Evolutionary conservation across 1,284 basidiomycete genomes (phyloP), one percentile per base, ranked within the genome.

Genomic region (Malassezia obtusa): DNA sequence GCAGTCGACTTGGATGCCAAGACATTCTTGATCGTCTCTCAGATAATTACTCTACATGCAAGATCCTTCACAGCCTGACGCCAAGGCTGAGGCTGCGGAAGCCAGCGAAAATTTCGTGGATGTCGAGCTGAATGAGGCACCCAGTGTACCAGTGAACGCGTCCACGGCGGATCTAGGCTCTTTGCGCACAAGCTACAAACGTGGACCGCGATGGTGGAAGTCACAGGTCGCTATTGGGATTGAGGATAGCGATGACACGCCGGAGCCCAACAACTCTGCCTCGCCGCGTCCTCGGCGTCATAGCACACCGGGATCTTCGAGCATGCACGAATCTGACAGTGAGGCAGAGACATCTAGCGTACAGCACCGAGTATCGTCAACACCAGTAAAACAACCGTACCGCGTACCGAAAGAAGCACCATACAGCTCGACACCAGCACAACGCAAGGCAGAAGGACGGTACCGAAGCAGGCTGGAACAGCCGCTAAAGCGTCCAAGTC

Each of bases 391-490:
- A 9, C 11, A 31, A 11, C 11, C 30, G 30, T n/a, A n/a, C n/a
- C 30, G 30, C 30, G 11, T 31, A 9, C 11, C 30, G 30, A 11
- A 9, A 9, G 30, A 31, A 9, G 10, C 30, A 14, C 11, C 38
- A 5, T 22, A 6, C 19, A 40, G 19, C 38, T 45, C 43, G 4
- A 45, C 30, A 28, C 43, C 30, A 7, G 28, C 32, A 12, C 21
- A 15, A 12, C 30, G 43, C 43, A 45, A 33, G 21, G 28, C 40
- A 7, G 43, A 55, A 21, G 52, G 52, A 6, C 47, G 47, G 7
- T 55, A 55, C 24, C 38, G 52, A 8, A 55, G 52, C 21, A 47
- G 52, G 3, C 19, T 45, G 7, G 52, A 54, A 15, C 33, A 41
- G 15, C 35, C 50, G 10, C 31, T 38, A 9, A 19, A 32, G 32